Conservation (phyloP, 2,329 filamentous ascomycete genomes). For the Pyrenophora graminea region DNA sequence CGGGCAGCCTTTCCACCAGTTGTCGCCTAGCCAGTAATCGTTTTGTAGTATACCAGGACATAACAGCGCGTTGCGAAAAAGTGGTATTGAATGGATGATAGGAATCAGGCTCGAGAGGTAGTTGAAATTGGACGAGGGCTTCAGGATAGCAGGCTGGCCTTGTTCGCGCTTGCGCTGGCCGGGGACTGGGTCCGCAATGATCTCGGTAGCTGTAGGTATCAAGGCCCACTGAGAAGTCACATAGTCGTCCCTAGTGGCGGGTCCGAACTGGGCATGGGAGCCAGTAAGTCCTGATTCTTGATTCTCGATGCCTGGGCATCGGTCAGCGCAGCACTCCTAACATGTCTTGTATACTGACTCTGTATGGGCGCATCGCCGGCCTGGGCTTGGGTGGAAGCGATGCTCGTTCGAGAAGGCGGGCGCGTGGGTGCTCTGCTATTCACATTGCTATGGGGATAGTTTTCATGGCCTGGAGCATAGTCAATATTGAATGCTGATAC, state of each 20-base stretch:
- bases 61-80: conserved; percentile 61
- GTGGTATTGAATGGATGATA: conserved; percentile 65
- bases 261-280: conserved; percentile 55
- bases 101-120: conserved; percentile 63
- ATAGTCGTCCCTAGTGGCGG: conserved; percentile 59
- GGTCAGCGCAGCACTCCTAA: conserved; percentile 20
- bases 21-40: conserved; percentile 60
- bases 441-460: conserved; percentile 37
- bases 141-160: conserved; percentile 61
- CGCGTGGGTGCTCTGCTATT: conserved; percentile 43
- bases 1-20: conserved; percentile 66
- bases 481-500: conserved; percentile 44
- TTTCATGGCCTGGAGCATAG: conserved; percentile 36
- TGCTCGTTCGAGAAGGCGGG: conserved; percentile 43
- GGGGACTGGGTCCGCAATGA: conserved; percentile 59
- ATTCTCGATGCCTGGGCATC: conserved; percentile 34
- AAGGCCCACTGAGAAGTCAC: conserved; percentile 61
- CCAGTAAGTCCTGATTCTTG: conserved; percentile 62
- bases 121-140: conserved; percentile 57
- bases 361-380: conserved; percentile 39
- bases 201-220: conserved; percentile 54
- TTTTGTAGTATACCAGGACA: conserved; percentile 50
- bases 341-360: conserved; percentile 29
- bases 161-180: conserved; percentile 52
- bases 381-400: conserved; percentile 34